Evolutionary conservation across 164 flowering plant genomes (phyloP).

Genomic region (Vitis cinerea): DNA sequence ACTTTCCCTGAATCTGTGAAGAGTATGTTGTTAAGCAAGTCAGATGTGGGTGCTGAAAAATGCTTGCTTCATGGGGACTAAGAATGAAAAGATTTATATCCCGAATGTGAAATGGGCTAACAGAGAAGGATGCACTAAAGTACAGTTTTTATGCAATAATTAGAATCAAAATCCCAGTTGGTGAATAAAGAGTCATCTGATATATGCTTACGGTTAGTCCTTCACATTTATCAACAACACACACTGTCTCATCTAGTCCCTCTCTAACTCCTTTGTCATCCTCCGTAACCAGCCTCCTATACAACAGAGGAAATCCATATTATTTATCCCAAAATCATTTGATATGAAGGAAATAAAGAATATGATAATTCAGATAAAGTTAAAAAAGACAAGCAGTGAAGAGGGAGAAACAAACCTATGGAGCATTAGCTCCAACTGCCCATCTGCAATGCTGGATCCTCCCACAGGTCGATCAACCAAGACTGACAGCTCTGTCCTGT

Average conservation of each 20-base stretch:
- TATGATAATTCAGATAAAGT: neutral
- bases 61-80: no score
- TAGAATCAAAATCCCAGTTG: no score
- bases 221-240: slow-evolving; percentile 27
- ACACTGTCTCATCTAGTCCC: slow-evolving; percentile 44
- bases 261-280: slow-evolving; percentile 49
- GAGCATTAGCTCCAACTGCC: slow-evolving; percentile 91
- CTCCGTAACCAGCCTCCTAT: slow-evolving; percentile 44
- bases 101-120: no score
- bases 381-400: neutral
- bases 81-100: no score
- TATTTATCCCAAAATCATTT: no score
- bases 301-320: neutral
- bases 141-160: no score
- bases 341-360: no score
- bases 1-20: slow-evolving; percentile 78
- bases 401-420: slow-evolving; percentile 57
- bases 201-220: slow-evolving; percentile 36
- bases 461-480: slow-evolving; percentile 93
- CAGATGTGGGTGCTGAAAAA: neutral
- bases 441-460: slow-evolving; percentile 84
- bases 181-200: neutral
- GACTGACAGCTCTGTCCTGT: slow-evolving; percentile 67
- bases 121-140: no score
- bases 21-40: neutral